Base-by-base conservation (phyloP, 2,329 filamentous ascomycete genomes). In the Hirsutella minnesotensis region DNA sequence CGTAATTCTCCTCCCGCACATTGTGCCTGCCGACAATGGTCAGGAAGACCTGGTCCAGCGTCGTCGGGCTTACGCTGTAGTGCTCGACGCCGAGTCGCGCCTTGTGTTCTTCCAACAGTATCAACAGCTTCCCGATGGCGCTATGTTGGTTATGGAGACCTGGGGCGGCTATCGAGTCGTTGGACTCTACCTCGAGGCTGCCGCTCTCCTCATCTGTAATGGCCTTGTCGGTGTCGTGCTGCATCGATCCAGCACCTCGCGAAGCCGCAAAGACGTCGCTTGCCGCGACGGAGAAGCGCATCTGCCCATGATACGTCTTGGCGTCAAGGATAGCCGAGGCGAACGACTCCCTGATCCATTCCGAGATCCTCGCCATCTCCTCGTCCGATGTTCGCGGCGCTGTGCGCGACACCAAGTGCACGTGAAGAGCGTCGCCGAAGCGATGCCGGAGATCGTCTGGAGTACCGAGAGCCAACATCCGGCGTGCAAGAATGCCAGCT, bases 31-130 rank as follows among this genome's bases (percentile, higher is more conserved):
- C 81, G 0, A 95, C 87, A 56, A 95, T 92, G 21, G 74, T 75
- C 58, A 95, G 62, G 62, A 95, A 95, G 0, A 95, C 88, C 61
- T 95, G 86, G 57, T 95, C 89, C 35, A 95, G 65, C 15, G 86
- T 94, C 16, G 87, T 92, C 20, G 86, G 86, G 45, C 78, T 84
- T 49, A 95, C 86, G 40, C 83, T 87, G 62, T 90, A 95, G 60
- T 94, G 86, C 57, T 86, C 82, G 39, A 95, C 73, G 0, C 84
- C 84, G 22, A 95, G 61, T 4, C 64, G 61, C 18, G 77, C 66
- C 53, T 81, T 84, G 47, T 81, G 70, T 51, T 79, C 75, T 61
- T 95, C 89, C 1, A 94, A 67, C 34, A 81, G 55, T 13, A 81
- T 75, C 47, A 92, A 86, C 5, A 94, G 64, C 5, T 71, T 69